These are phyloP conservation scores for Penicillium sp. DNA, from an alignment of 2,329 filamentous ascomycete genomes.

Conservation along the genomic window DNA sequence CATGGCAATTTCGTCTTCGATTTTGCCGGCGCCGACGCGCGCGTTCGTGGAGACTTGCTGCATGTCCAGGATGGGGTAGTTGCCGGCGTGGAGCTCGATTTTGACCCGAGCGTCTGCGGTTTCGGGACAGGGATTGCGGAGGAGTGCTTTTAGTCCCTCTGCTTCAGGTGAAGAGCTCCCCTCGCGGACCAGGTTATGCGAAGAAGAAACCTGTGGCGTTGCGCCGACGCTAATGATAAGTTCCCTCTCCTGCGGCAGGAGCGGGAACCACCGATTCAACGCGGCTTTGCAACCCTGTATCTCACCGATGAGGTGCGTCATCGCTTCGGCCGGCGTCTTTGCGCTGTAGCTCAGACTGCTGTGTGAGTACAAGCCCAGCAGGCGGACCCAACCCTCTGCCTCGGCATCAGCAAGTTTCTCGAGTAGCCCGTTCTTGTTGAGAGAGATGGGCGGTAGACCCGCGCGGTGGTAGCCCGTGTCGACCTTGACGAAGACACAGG, in stretches of 20 bases:
- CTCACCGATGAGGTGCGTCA: conserved; percentile 62
- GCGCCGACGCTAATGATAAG: conserved; percentile 71
- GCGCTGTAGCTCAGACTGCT: conserved; percentile 70
- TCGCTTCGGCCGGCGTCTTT: conserved; percentile 58
- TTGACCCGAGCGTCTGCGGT: conserved; percentile 38
- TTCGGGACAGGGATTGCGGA: conserved; percentile 16
- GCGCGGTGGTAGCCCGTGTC: conserved; percentile 74
- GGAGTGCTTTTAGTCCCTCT: conserved; percentile 31
- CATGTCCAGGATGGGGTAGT: conserved; percentile 74
- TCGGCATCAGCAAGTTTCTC: conserved; percentile 32
- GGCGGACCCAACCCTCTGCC: conserved; percentile 30
- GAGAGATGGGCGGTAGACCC: conserved; percentile 60
- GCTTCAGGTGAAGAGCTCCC: conserved; percentile 39
- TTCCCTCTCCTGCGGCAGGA: conserved; percentile 27
- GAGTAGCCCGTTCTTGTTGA: conserved; percentile 37
- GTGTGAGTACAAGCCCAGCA: conserved; percentile 73
- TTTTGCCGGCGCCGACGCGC: conserved; percentile 40
- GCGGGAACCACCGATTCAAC: conserved; percentile 23
- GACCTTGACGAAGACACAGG: conserved; percentile 70
- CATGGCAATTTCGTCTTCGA: conserved; percentile 61
- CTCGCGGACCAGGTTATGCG: conserved; percentile 59
- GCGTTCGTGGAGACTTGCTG: conserved; percentile 77
- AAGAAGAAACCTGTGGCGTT: conserved; percentile 70
- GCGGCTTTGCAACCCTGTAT: conserved; percentile 51
- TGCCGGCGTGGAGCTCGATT: conserved; percentile 74